A percentile compares a stretch with the other conserved stretches of the same genome.
Evolutionary conservation across 2,329 filamentous ascomycete species (phyloP).

Genomic region (Lasiodiplodia hormozganensis): DNA sequence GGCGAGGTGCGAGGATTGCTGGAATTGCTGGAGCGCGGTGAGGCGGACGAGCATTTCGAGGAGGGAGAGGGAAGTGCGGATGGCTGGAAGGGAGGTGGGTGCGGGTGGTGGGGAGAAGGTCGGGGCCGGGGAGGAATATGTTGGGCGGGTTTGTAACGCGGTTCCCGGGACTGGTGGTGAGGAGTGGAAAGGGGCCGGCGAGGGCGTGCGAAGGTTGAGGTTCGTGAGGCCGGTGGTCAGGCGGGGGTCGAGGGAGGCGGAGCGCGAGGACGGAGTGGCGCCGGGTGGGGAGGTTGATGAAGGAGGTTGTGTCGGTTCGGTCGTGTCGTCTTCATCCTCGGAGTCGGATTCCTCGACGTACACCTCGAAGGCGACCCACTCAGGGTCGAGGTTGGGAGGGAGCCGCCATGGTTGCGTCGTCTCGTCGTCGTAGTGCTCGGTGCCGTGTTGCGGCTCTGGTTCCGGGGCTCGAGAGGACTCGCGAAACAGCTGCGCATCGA

Average conservation of each 20-base stretch:
- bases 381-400: constrained; percentile 78
- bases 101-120: constrained; percentile 35
- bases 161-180: constrained; percentile 33
- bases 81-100: constrained; percentile 51
- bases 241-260: constrained; percentile 29
- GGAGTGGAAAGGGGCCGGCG: constrained; percentile 34
- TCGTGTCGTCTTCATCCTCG: constrained; percentile 59
- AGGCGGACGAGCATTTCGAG: constrained; percentile 89
- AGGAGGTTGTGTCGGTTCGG: constrained; percentile 37
- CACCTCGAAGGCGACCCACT: constrained; percentile 92
- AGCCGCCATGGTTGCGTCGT: constrained; percentile 62
- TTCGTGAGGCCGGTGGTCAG: constrained; percentile 54
- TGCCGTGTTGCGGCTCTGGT: constrained; percentile 29
- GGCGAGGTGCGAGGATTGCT: constrained; percentile 86
- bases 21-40: constrained; percentile 87
- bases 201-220: constrained; percentile 49
- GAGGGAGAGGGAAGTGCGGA: constrained; percentile 76
- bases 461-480: constrained; percentile 45
- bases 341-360: constrained; percentile 70
- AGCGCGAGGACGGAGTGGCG: neutral
- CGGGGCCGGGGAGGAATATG: constrained; percentile 37
- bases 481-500: constrained; percentile 53
- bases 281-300: constrained; percentile 23
- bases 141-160: constrained; percentile 37
- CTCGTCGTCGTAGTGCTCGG: constrained; percentile 32